Evolutionary conservation across 371 early-diverging fungal species (phyloP), one percentile per base, ranked within the genome.

Genomic region (Saksenaea oblongispora): DNA sequence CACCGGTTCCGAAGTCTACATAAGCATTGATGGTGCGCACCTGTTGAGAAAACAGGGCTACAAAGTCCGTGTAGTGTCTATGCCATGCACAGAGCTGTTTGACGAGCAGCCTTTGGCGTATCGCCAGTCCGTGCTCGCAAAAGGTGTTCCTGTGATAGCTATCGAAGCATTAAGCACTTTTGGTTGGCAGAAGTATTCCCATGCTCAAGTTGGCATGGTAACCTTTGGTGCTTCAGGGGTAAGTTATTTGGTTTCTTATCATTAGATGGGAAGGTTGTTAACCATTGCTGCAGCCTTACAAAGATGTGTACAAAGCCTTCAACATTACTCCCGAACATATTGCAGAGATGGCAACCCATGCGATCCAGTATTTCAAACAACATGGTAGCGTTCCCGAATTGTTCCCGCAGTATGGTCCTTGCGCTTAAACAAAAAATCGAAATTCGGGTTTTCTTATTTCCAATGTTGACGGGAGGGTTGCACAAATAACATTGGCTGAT

Each of bases 131-230:
- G 97, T 99, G 31, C 85, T 99, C 66, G 79, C 86, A 13, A 79
- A 81, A 34, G 92, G 92, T 42, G 75, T 93, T 34, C 94, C 97
- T 7, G 84, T 88, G 35, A 77, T 99, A 56, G 91, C 93, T 65
- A 90, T 98, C 61, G 99, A 99, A 80, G 99, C 98, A n/a, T 81
- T 93, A 67, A 73, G 90, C 58, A 94, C 96, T 61, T 91, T 92
- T 75, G 96, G 97, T 18, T 99, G 99, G 99, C 75, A 82, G 69
- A 92, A 92, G 70, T 99, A 97, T 73, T 88, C 96, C 36, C 95
- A 70, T 44, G 87, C 89, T 36, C 86, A 88, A n/a, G 84, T 98
- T 65, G 99, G 99, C 62, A 91, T 99, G 80, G 93, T 90, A 66
- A 86, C 89, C 17, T 99, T 98, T 77, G 99, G 99, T 64, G 78